phyloP scores from a whole-genome alignment of 2,329 filamentous ascomycete genomes.

The Xylaria sp. region DNA sequence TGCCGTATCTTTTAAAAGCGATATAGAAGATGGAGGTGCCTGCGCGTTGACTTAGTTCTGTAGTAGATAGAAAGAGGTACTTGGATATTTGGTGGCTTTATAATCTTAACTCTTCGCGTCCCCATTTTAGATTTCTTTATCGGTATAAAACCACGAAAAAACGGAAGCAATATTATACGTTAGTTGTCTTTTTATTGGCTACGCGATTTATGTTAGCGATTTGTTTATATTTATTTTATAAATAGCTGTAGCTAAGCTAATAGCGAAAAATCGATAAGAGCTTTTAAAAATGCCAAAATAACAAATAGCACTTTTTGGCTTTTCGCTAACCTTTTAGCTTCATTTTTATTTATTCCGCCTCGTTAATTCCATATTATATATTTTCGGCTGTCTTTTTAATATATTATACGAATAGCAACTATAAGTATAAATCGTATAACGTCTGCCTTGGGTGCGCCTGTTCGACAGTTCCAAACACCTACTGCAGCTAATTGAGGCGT shows the following conservation, averaged over 20 bases:
- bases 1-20: neutral
- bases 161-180: neutral
- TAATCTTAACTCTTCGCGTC: neutral
- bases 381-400: no score
- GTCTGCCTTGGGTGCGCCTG: no score
- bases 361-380: no score
- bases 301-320: neutral
- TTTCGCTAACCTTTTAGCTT: no score
- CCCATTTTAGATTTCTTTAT: conserved; percentile 1
- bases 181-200: neutral
- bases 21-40: conserved; percentile 1
- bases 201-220: no score
- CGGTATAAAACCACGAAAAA: neutral
- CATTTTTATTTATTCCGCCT: no score
- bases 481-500: no score
- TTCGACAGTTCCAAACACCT: no score
- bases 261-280: conserved; percentile 1
- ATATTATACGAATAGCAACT: no score
- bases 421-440: no score
- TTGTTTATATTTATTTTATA: neutral
- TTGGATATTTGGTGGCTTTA: neutral
- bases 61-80: neutral
- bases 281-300: neutral
- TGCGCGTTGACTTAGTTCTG: conserved; percentile 2
- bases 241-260: neutral